Conservation (phyloP, 495 filamentous ascomycete species). For the Penicillium antarcticum region DNA sequence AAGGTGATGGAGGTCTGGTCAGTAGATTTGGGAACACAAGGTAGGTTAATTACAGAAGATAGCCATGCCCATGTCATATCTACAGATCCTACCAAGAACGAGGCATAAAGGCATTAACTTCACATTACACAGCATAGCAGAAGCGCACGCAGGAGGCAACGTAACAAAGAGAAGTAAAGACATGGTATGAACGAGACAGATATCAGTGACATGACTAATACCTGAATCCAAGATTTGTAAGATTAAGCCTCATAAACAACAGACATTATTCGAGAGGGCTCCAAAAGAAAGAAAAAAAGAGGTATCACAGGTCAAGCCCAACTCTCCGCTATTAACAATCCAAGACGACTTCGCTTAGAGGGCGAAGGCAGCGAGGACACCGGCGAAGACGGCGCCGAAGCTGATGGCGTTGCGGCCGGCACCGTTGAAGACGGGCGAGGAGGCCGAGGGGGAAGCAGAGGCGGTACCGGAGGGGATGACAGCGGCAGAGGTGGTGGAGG, state of each 20-base stretch:
- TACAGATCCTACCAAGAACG: background rate
- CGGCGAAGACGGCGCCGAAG: conserved; percentile 45
- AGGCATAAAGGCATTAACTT: conserved; percentile 8
- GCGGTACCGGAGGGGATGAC: conserved; percentile 20
- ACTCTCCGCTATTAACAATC: background rate
- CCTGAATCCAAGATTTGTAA: background rate
- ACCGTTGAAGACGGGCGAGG: conserved; percentile 37
- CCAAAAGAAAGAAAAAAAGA: conserved; percentile 1
- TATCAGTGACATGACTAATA: background rate
- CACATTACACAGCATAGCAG: conserved; percentile 7
- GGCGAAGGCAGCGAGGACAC: conserved; percentile 38
- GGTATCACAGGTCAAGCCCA: background rate
- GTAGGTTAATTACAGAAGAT: too few relatives aligned
- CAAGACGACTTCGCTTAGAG: conserved; percentile 27
- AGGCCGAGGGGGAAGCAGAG: conserved; percentile 25
- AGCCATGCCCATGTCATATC: background rate
- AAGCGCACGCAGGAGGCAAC: background rate
- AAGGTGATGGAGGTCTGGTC: too few relatives aligned
- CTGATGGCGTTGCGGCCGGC: conserved; percentile 44
- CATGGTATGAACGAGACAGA: conserved; percentile 1
- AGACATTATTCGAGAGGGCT: conserved; percentile 1
- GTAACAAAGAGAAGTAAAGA: background rate
- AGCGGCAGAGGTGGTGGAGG: conserved; percentile 18
- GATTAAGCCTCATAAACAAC: conserved; percentile 2
- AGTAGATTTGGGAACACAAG: too few relatives aligned